Percentiles rank a stretch among this genome's conserved stretches.
Conservation (phyloP, 257 asterid species). For the Penstemon davidsonii region DNA sequence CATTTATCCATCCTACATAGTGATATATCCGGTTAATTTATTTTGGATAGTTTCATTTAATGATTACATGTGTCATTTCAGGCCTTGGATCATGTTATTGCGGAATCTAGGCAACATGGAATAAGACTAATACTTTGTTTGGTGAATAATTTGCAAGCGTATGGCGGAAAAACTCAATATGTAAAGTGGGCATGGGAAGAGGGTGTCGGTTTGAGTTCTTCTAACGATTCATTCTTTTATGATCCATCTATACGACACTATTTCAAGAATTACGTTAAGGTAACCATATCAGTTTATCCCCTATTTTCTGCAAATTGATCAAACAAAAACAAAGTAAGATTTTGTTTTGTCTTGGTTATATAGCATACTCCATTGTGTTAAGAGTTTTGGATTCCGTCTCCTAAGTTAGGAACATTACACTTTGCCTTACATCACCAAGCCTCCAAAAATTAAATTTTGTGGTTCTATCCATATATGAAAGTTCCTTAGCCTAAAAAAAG, state of each 20-base stretch:
- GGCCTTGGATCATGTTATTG: constrained; percentile 96
- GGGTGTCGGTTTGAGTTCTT: constrained; percentile 88
- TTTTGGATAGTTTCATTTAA: constrained; percentile 21
- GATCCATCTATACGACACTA: constrained; percentile 90
- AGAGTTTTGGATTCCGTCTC: constrained; percentile 21
- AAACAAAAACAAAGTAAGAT: background rate
- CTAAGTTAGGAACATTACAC: constrained; percentile 24
- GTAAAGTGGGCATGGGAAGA: constrained; percentile 99
- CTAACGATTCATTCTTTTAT: constrained; percentile 94
- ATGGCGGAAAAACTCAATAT: constrained; percentile 94
- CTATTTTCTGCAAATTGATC: background rate
- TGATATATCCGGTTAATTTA: constrained; percentile 13
- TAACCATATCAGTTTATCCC: constrained; percentile 34
- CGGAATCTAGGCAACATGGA: constrained; percentile 75
- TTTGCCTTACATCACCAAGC: constrained; percentile 23
- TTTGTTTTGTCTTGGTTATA: constrained; percentile 23
- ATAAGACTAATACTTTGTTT: constrained; percentile 74
- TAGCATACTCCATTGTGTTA: background rate
- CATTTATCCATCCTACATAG: constrained; percentile 1
- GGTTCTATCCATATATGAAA: constrained; percentile 19
- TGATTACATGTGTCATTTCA: constrained; percentile 30
- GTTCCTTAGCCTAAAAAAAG: background rate
- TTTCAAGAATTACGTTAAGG: constrained; percentile 89
- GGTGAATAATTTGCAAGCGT: constrained; percentile 95
- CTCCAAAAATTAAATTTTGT: constrained; percentile 26